Evolutionary conservation across 106 monocot genomes (phyloP), one percentile per base, ranked within the genome.

Genomic region (Platanthera guangdongensis): DNA sequence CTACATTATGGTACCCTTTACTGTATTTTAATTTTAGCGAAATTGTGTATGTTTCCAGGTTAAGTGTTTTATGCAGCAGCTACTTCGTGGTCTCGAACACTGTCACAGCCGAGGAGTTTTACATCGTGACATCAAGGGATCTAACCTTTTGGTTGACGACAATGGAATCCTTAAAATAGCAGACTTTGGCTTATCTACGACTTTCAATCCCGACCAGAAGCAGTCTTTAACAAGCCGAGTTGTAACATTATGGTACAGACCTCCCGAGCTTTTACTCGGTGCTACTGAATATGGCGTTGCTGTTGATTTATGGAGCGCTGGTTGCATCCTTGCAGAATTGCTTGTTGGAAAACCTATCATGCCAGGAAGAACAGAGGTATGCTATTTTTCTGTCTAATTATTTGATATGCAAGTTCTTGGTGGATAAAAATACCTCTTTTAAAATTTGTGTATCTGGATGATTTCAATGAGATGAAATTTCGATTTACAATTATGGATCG

Each of bases 281-380:
- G 87, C 94, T 22, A 91, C 89, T 18, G 80, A 87, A 22, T 94
- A 94, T 78, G 87, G 77, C 70, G 85, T 84, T 72, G 80, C 80
- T 59, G 84, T 94, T 52, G 94, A 94, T 84, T 77, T 94, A 64
- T 94, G 94, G 94, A 89, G 91, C 67, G 74, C 85, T 77, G 94
- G 94, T 32, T 94, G 94, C 83, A 89, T 94, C n/a, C 82, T 94
- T 15, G 94, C 84, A 46, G 94, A 94, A 75, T 75, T 94, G 74
- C 86, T 94, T 69, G 79, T 75, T 78, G 89, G 91, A 16, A 91
- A 87, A 63, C 94, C 94, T 53, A 91, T 94, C 52, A 81, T 94
- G 91, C 89, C 94, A 52, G 94, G 94, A 82, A 80, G 89, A 79
- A 94, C 91, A 30, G 94, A 94, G 87, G 94, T 94, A 84, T 81